Conservation (phyloP, 1,139 yeast species). For the Magnusiomyces paraingens region DNA sequence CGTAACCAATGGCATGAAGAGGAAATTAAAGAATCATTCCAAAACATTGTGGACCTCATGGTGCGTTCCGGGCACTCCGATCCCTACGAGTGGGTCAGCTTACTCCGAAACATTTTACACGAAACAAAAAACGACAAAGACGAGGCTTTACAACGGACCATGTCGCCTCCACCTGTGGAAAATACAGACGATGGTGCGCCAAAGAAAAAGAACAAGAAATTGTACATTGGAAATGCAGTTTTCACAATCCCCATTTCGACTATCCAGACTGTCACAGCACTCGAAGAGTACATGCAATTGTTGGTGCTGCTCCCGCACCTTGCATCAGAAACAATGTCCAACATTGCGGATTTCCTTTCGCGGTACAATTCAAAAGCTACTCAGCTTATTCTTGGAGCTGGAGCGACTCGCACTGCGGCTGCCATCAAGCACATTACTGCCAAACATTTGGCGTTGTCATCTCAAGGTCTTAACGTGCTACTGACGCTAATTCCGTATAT, state of each 20-base stretch:
- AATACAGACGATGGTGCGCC: slow-evolving; percentile 8
- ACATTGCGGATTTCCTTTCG: slow-evolving; percentile 47
- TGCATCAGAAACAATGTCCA: slow-evolving; percentile 33
- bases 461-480: slow-evolving; percentile 48
- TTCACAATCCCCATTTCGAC: slow-evolving; percentile 36
- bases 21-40: slow-evolving; percentile 45
- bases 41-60: slow-evolving; percentile 49
- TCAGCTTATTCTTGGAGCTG: slow-evolving; percentile 66
- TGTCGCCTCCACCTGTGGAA: background rate
- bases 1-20: slow-evolving; percentile 77
- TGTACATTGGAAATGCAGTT: slow-evolving; percentile 33
- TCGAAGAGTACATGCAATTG: slow-evolving; percentile 47
- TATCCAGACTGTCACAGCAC: slow-evolving; percentile 30
- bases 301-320: slow-evolving; percentile 44
- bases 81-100: slow-evolving; percentile 44
- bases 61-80: slow-evolving; percentile 45
- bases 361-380: slow-evolving; percentile 51
- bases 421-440: slow-evolving; percentile 72
- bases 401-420: slow-evolving; percentile 63
- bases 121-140: background rate
- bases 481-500: slow-evolving; percentile 36
- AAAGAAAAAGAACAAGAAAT: slow-evolving; percentile 19
- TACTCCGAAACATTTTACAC: slow-evolving; percentile 11
- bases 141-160: too few relatives aligned
- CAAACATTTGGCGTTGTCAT: slow-evolving; percentile 62